Base-by-base conservation (phyloP, 805 yeast species). In the Yamadazyma scolyti region DNA sequence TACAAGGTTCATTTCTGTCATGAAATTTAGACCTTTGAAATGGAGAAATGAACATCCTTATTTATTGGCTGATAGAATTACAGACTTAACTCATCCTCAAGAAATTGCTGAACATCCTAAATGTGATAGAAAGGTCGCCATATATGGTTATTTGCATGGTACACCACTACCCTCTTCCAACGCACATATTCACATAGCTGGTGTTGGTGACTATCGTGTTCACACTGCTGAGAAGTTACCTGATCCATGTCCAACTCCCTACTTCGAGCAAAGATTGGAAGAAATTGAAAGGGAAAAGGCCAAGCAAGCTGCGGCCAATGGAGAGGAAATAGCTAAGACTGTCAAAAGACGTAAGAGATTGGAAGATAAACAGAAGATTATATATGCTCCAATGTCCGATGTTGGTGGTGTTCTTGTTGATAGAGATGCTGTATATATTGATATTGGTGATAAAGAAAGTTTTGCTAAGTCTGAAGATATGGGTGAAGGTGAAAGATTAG, bases 11-110 rank as follows among this genome's bases (percentile, higher is more conserved):
- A 84, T 93, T 33, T 81, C 94, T 5, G 97, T 90, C 27, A 90
- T 94, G 97, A 93, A 94, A 57, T 94, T 94, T 61, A 76, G 98
- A 52, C 99, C 99, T n/a, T 68, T 94, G 47, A 93, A 93, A 57
- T 93, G 99, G 99, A 78, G 98, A 65, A 93, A 90, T 55, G 97
- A 93, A 65, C 99, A 93, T 65, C 95, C 97, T 4, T 93, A 93
- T 53, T 56, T 93, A 46, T 65, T 93, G 37, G 88, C 90, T 10
- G 99, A 93, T 54, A 75, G 98, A 54, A 69, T 90, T 25, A 85
- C 93, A 7, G 99, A 93, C 58, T 66, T 94, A 41, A 94, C 99
- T 3, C 97, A 89, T 58, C 98, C 98, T 1, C 75, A 84, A 28
- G 56, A 68, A 25, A 77, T 94, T 20, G 89, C 82, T 42, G 70